Percentiles rank a stretch among this genome's conserved stretches.
Conservation (phyloP, 2,329 filamentous ascomycete species). For the Leptographium wingfieldii region DNA sequence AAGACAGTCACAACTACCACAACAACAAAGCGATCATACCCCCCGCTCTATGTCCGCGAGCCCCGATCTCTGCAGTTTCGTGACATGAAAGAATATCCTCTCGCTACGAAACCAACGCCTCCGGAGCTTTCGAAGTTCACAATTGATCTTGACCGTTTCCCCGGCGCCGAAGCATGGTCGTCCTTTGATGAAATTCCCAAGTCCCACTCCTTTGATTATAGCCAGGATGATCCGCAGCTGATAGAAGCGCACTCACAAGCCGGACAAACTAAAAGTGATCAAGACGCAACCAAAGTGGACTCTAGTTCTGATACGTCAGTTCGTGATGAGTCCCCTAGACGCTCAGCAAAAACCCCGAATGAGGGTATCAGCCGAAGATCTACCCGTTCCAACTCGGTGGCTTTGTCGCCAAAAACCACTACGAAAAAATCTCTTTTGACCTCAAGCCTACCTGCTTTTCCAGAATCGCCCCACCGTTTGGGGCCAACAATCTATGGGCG, state of each 20-base stretch:
- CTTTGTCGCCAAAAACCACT: conserved; percentile 21
- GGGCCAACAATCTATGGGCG: conserved; percentile 12
- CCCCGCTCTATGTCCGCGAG: conserved; percentile 67
- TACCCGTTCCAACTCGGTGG: conserved; percentile 20
- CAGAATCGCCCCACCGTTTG: conserved; percentile 27
- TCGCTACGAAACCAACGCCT: conserved; percentile 74
- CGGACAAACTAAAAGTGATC: conserved; percentile 3
- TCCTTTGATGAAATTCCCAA: conserved; percentile 12
- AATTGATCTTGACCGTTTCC: conserved; percentile 52
- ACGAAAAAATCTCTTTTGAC: conserved; percentile 20
- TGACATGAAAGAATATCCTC: conserved; percentile 80
- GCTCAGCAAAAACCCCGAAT: conserved; percentile 14
- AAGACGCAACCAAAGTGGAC: conserved; percentile 17
- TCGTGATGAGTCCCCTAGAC: conserved; percentile 16
- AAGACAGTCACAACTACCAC: conserved; percentile 81
- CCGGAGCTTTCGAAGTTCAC: conserved; percentile 63
- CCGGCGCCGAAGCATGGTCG: conserved; percentile 28
- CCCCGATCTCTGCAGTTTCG: conserved; percentile 58
- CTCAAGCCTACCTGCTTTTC: conserved; percentile 17
- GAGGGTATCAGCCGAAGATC: conserved; percentile 20
- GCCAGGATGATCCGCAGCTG: conserved; percentile 4
- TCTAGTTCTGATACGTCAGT: conserved; percentile 20
- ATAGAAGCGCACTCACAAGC: not conserved
- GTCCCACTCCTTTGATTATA: conserved; percentile 3
- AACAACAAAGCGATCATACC: conserved; percentile 73